Evolutionary conservation across 2,329 filamentous ascomycete genomes (phyloP).

Genomic region (Penicillium capsulatum): DNA sequence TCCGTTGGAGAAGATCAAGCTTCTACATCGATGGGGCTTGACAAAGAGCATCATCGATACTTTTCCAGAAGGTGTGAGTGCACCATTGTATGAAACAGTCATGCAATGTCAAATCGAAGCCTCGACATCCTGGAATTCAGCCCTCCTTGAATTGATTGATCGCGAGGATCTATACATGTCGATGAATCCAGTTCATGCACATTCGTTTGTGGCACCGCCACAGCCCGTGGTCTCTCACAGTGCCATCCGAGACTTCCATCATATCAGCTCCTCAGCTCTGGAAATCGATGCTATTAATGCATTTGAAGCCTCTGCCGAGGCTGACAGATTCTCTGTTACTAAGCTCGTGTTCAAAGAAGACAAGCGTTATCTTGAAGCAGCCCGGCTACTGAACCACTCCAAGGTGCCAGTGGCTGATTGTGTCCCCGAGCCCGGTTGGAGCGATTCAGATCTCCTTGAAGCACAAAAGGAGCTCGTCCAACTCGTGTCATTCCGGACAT

Average conservation of each 20-base stretch:
- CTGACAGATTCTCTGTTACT: conserved; percentile 77
- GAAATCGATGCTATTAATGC: conserved; percentile 52
- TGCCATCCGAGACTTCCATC: conserved; percentile 68
- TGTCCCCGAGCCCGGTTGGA: conserved; percentile 68
- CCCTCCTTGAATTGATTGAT: conserved; percentile 70
- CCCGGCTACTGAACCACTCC: conserved; percentile 77
- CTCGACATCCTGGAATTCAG: conserved; percentile 68
- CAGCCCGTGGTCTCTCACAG: conserved; percentile 56
- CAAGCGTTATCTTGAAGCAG: conserved; percentile 80
- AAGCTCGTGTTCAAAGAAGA: conserved; percentile 88
- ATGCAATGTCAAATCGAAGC: conserved; percentile 79
- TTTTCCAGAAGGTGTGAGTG: conserved; percentile 76
- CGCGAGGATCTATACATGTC: conserved; percentile 74
- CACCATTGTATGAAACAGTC: conserved; percentile 77
- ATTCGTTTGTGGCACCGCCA: conserved; percentile 30
- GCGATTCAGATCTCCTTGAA: conserved; percentile 82
- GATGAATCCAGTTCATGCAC: conserved; percentile 48
- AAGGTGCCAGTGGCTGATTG: conserved; percentile 76
- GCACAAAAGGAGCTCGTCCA: conserved; percentile 88
- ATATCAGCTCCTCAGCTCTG: conserved; percentile 59
- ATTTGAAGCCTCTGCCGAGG: conserved; percentile 75
- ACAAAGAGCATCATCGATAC: conserved; percentile 65
- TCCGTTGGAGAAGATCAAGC: conserved; percentile 64
- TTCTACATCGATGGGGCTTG: conserved; percentile 68
- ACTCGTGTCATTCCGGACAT: conserved; percentile 76